Evolutionary conservation across 306 rosid genomes (phyloP).

Genomic region (Leucaena leucocephala): DNA sequence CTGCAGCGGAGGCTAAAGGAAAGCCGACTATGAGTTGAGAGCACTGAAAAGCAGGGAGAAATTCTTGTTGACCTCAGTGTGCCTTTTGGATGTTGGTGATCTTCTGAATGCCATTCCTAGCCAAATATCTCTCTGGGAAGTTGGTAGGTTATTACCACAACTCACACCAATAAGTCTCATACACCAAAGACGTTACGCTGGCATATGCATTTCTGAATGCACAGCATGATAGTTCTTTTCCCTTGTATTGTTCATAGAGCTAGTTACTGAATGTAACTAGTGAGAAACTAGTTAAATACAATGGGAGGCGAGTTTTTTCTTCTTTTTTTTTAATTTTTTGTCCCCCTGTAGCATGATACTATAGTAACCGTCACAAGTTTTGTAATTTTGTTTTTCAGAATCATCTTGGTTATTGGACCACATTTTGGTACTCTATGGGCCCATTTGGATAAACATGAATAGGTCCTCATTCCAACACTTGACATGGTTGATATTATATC

Average conservation of each 20-base stretch:
- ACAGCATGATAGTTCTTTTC: slow-evolving; percentile 30
- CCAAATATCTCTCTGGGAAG: slow-evolving; percentile 29
- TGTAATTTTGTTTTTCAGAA: slow-evolving; percentile 2
- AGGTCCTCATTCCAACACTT: neutral
- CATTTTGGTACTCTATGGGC: neutral
- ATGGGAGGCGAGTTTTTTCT: neutral
- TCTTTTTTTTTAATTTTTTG: no score
- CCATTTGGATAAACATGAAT: neutral
- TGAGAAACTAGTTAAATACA: slow-evolving; percentile 5
- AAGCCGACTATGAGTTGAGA: slow-evolving; percentile 35
- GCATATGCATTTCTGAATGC: slow-evolving; percentile 15
- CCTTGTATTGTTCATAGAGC: neutral
- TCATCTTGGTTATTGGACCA: neutral
- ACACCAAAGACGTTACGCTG: slow-evolving; percentile 15
- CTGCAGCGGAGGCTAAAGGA: slow-evolving; percentile 51
- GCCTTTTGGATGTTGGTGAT: slow-evolving; percentile 8
- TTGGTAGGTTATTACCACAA: slow-evolving; percentile 34
- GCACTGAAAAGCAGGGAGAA: slow-evolving; percentile 24
- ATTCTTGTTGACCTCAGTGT: slow-evolving; percentile 18
- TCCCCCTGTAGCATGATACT: neutral
- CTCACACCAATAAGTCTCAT: neutral
- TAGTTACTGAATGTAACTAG: slow-evolving; percentile 27
- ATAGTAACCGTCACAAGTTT: slow-evolving; percentile 11
- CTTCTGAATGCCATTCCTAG: slow-evolving; percentile 18
- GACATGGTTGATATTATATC: neutral